Evolutionary conservation across 495 filamentous ascomycete species (phyloP).

Genomic region (Podospora fimiseda): DNA sequence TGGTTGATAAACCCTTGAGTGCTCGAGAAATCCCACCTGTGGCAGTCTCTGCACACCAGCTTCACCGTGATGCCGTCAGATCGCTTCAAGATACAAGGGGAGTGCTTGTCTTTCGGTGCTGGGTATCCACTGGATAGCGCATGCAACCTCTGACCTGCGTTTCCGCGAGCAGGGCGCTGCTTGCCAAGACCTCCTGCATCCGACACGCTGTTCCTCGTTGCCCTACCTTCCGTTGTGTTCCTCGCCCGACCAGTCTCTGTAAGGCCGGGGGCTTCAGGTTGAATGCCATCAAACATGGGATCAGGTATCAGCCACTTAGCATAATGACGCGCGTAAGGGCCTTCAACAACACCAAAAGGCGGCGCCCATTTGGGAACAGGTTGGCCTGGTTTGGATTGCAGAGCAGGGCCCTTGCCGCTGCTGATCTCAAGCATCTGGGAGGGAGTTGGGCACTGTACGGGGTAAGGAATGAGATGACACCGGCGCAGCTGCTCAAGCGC

Average conservation of each 20-base stretch:
- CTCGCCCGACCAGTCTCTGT: conserved; percentile 35
- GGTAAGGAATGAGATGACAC: conserved; percentile 84
- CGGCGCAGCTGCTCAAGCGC: conserved; percentile 93
- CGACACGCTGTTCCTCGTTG: conserved; percentile 65
- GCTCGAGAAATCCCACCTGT: conserved; percentile 84
- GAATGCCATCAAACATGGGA: conserved; percentile 70
- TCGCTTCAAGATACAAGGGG: conserved; percentile 47
- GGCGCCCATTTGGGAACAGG: conserved; percentile 61
- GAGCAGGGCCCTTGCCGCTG: conserved; percentile 61
- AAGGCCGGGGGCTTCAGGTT: conserved; percentile 30
- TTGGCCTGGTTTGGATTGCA: conserved; percentile 50
- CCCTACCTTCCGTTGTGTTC: conserved; percentile 52
- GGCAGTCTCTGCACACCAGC: conserved; percentile 83
- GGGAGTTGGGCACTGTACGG: conserved; percentile 53
- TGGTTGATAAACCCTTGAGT: conserved; percentile 98
- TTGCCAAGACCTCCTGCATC: conserved; percentile 50
- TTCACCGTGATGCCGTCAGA: conserved; percentile 57
- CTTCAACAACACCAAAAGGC: conserved; percentile 83
- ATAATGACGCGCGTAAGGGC: conserved; percentile 91
- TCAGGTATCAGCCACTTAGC: conserved; percentile 89
- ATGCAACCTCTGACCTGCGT: conserved; percentile 56
- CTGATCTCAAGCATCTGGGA: conserved; percentile 59
- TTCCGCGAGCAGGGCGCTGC: conserved; percentile 57
- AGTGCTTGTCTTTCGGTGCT: conserved; percentile 57
- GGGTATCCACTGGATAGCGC: conserved; percentile 68